Evolutionary conservation across 225 moss, liverwort and hornwort species (phyloP), one percentile per base, ranked within the genome.

Genomic region (Lunularia cruciata): DNA sequence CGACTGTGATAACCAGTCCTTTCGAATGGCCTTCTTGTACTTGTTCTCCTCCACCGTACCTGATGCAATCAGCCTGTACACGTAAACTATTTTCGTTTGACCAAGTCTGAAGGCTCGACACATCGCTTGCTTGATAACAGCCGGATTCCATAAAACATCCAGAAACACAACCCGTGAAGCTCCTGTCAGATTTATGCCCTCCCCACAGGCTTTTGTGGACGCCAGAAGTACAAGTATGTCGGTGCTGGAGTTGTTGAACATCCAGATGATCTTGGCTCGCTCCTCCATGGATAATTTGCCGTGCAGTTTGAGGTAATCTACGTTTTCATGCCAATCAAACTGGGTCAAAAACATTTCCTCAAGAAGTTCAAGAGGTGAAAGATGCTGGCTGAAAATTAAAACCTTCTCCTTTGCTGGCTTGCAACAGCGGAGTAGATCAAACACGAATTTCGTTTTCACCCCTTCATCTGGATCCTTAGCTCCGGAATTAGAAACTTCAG

Each of bases 101-200:
- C 89, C 94, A 37, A 91, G 75, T 47, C 94, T 79, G 74, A 80
- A 94, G 48, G 94, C 94, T 57, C 94, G 85, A 83, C 91, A 87
- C 46, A 89, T 87, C 52, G 94, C 94, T 75, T 94, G 94, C 62
- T 88, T 81, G 47, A 91, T 86, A 53, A 91, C 91, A 3, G 94
- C 91, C 32, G 94, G 94, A 69, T 94, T 94, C 94, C 94, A 94
- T 32, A 91, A 80, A 19, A 94, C 91, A 72, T 91, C 94, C 87
- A 94, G 79, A 62, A 91, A 91, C 57, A 94, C 63, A 30, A 94
- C 87, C 69, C 94, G 83, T 36, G 91, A 91, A 57, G 94, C 94
- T 55, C 91, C 94, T 13, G 83, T 84, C 8, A 94, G 86, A 20
- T 83, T 91, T 32, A 94, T 82, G 16, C 94, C 93, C 71, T 94